Conservation (phyloP, 495 filamentous ascomycete species). For the Penicillium cataractarum region DNA sequence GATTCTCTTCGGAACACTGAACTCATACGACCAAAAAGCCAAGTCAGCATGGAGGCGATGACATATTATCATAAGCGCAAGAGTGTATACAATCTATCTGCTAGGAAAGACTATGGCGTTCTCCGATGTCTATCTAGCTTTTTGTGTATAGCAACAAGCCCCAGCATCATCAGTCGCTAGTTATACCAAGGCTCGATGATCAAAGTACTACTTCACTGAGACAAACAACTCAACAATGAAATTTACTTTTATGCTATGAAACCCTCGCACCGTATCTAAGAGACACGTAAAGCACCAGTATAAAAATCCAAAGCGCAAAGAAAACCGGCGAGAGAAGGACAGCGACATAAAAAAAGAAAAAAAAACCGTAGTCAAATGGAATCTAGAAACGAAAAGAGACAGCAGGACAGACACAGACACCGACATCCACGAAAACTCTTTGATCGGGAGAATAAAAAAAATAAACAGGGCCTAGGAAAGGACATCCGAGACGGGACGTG, state of each 20-base stretch:
- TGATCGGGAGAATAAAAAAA: not conserved
- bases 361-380: conserved; percentile 17
- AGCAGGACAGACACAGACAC: conserved; percentile 20
- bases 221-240: not conserved
- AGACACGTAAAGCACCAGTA: not conserved
- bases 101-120: not conserved
- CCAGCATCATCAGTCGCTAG: not conserved
- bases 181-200: not conserved
- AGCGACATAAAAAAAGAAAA: not conserved
- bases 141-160: not conserved
- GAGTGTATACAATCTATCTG: too few species aligned
- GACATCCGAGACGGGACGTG: conserved; percentile 3
- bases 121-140: not conserved
- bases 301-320: conserved; percentile 1
- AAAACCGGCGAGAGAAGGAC: not conserved
- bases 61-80: too few species aligned
- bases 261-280: not conserved
- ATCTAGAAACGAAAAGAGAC: conserved; percentile 18
- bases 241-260: conserved; percentile 11
- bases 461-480: conserved; percentile 7
- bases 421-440: conserved; percentile 17
- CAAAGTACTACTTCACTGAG: not conserved
- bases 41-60: not conserved
- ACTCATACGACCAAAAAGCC: not conserved
- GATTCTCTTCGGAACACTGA: not conserved